These are phyloP conservation scores for Syncephalis fuscata DNA, from an alignment of 371 early-diverging fungal genomes.

Conservation along the genomic window DNA sequence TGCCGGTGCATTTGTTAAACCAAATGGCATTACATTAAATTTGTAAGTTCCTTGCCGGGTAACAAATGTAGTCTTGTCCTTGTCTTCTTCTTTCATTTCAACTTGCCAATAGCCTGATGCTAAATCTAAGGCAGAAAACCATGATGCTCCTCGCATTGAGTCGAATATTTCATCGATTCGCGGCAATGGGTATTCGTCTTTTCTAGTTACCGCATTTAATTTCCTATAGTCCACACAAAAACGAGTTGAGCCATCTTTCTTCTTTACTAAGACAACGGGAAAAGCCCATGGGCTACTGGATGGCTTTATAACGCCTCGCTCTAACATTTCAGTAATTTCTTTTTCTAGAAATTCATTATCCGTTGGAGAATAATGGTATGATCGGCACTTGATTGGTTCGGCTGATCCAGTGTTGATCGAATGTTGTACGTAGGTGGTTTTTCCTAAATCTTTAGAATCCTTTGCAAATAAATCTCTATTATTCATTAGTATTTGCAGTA, in stretches of 20 bases:
- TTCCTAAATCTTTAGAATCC: too few species aligned
- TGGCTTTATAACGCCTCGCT: background rate
- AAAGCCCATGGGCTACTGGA: conserved; percentile 7
- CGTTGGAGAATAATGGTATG: background rate
- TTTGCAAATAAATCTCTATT: too few species aligned
- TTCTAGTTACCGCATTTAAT: conserved; percentile 19
- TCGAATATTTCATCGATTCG: conserved; percentile 17
- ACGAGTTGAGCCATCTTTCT: conserved; percentile 6
- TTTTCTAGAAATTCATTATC: background rate
- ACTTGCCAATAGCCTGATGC: conserved; percentile 21
- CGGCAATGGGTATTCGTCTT: conserved; percentile 17
- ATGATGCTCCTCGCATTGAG: conserved; percentile 4
- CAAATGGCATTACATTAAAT: conserved; percentile 15
- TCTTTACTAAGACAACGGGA: conserved; percentile 6
- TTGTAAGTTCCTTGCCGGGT: conserved; percentile 14
- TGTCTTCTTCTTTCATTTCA: conserved; percentile 7
- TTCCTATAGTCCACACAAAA: conserved; percentile 5
- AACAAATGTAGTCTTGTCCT: conserved; percentile 28
- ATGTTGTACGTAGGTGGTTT: too few species aligned
- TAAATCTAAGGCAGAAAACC: conserved; percentile 17
- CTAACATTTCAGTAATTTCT: background rate
- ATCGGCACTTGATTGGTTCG: too few species aligned
- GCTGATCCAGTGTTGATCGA: too few species aligned
- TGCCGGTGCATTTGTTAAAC: conserved; percentile 16
- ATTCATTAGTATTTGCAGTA: too few species aligned